These are phyloP conservation scores for Hortaea werneckii DNA, from an alignment of 2,329 filamentous ascomycete genomes.

Conservation along the genomic window DNA sequence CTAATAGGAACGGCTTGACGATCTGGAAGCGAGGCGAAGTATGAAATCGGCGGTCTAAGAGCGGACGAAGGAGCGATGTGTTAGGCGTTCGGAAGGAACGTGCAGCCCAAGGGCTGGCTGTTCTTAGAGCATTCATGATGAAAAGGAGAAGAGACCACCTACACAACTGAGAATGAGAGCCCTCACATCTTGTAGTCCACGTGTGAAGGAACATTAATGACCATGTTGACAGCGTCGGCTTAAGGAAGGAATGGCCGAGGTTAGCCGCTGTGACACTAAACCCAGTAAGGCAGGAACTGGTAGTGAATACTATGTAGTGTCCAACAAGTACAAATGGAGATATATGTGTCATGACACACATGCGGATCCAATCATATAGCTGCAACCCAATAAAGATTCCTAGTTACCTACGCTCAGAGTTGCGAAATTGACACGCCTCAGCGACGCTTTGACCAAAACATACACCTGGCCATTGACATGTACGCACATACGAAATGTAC, in stretches of 20 bases:
- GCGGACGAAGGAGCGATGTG: not conserved
- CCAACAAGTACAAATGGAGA: too few relatives aligned
- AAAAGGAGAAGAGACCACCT: not conserved
- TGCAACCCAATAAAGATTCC: too few relatives aligned
- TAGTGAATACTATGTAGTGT: too few relatives aligned
- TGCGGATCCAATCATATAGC: too few relatives aligned
- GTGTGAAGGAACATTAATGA: not conserved
- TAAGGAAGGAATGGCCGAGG: not conserved
- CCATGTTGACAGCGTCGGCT: not conserved
- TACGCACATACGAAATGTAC: too few relatives aligned
- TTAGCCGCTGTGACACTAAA: not conserved
- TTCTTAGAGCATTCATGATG: not conserved
- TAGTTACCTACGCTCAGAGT: too few relatives aligned
- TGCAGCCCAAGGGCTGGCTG: not conserved
- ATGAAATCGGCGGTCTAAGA: conserved; percentile 19
- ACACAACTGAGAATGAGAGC: not conserved
- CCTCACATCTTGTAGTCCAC: not conserved
- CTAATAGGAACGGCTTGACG: conserved; percentile 70
- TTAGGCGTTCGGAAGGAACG: not conserved
- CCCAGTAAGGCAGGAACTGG: too few relatives aligned
- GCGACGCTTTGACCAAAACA: too few relatives aligned
- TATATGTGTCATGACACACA: too few relatives aligned
- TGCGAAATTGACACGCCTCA: too few relatives aligned
- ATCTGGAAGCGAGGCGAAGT: conserved; percentile 26
- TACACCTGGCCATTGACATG: too few relatives aligned